Base-by-base conservation (phyloP, 2,329 filamentous ascomycete genomes). In the Purpureocillium lavendulum region DNA sequence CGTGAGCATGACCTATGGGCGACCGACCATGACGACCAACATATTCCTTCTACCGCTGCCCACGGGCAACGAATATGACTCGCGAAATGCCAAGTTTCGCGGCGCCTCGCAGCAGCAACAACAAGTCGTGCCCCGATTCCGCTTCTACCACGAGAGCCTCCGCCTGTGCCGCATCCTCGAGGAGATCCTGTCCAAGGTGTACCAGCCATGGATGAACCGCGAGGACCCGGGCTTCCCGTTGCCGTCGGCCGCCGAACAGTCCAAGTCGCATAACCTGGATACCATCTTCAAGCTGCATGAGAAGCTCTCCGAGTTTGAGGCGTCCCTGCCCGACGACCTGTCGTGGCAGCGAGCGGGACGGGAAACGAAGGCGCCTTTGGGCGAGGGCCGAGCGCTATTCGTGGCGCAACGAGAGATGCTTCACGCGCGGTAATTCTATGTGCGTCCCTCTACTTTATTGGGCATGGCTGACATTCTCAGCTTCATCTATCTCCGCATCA, bases 1-100 rank as follows among this genome's bases (percentile, higher is more conserved):
- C 15, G 49, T 62, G 36, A 61, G 59, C 47, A 63, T 65, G 60
- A 64, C 38, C 55, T n/a, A 55, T 55, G 39, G 60, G 54, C 31
- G 49, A 52, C 28, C 60, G 54, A 21, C 53, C 40, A 60, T 61
- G 53, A 58, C 52, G 10, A 50, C 49, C 13, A 54, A 58, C 39
- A 36, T 30, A 29, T 40, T 40, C 16, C 33, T 26, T 33, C 36
- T 43, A 33, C 41, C 38, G 18, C 21, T 26, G 6, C 21, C 21
- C 21, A 26, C 21, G 5, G 21, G 21, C 21, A 26, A 26, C 21
- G 21, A 26, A 26, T 26, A 10, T 10, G 21, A 26, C 21, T 26
- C 21, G 21, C 21, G 6, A 26, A 26, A 10, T 10, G 21, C 5
- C 21, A 26, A 26, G 21, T 26, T 10, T 26, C 21, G 30, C 21